phyloP scores from a whole-genome alignment of 2,329 filamentous ascomycete species.

The Zopfia rhizophila region DNA sequence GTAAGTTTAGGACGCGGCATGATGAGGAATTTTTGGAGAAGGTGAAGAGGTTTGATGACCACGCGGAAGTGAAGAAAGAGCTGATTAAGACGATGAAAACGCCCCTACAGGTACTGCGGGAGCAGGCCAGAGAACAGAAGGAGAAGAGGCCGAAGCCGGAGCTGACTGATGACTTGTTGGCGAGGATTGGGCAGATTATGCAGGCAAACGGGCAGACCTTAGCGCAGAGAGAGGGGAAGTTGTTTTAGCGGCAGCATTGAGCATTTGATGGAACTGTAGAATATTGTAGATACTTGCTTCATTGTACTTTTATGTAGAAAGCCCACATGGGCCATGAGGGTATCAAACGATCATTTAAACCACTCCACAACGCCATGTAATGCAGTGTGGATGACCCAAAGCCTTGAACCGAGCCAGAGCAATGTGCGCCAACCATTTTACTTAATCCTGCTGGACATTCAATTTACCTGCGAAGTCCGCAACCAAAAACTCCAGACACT shows the following conservation, averaged over 20 bases:
- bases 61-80: slow-evolving; percentile 6
- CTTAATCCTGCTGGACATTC: too few relatives aligned
- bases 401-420: too few relatives aligned
- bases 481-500: too few relatives aligned
- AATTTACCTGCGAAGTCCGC: too few relatives aligned
- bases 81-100: slow-evolving; percentile 44
- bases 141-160: slow-evolving; percentile 28
- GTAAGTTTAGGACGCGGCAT: slow-evolving; percentile 82
- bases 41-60: slow-evolving; percentile 9
- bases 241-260: background rate
- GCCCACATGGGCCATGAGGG: background rate
- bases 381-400: too few relatives aligned
- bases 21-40: slow-evolving; percentile 70
- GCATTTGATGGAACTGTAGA: slow-evolving; percentile 12
- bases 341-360: background rate
- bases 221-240: slow-evolving; percentile 21
- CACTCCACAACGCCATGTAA: slow-evolving; percentile 7
- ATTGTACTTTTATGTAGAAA: slow-evolving; percentile 16
- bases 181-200: slow-evolving; percentile 56
- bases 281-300: slow-evolving; percentile 36
- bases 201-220: slow-evolving; percentile 30
- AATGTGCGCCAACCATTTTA: too few relatives aligned
- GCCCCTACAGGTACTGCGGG: slow-evolving; percentile 46
- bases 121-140: slow-evolving; percentile 36
- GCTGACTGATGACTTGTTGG: slow-evolving; percentile 50